These are phyloP conservation scores for Ceratocystis cubensis DNA, from an alignment of 2,329 filamentous ascomycete genomes.

Conservation along the genomic window DNA sequence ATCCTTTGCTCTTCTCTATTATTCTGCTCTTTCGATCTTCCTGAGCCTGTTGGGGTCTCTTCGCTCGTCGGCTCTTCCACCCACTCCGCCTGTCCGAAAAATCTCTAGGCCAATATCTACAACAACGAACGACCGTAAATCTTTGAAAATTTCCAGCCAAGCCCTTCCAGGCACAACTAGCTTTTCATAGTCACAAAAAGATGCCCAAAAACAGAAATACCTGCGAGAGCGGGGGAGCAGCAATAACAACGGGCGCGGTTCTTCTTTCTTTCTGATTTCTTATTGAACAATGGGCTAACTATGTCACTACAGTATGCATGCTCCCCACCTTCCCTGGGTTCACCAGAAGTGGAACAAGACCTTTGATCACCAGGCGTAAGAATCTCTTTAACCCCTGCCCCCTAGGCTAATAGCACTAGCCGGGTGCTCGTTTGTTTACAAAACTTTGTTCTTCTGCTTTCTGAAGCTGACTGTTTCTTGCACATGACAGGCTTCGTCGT, in stretches of 20 bases:
- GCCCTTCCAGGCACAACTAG: no score
- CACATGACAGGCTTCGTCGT: slow-evolving; percentile 63
- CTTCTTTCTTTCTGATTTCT: not conserved
- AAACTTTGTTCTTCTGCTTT: no score
- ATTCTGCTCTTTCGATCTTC: not conserved
- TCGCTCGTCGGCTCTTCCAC: not conserved
- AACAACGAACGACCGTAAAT: no score
- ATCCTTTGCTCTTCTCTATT: not conserved
- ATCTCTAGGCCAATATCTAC: not conserved
- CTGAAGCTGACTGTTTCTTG: not conserved
- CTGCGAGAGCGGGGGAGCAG: no score
- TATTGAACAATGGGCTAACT: slow-evolving; percentile 25
- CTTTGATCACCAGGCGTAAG: slow-evolving; percentile 93
- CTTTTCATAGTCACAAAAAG: not conserved
- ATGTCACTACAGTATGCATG: slow-evolving; percentile 56
- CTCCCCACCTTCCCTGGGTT: slow-evolving; percentile 90
- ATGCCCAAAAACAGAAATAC: not conserved
- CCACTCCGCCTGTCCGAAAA: slow-evolving; percentile 1
- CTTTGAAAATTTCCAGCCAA: no score
- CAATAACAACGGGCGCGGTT: not conserved
- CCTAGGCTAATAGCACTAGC: not conserved
- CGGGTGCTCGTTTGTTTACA: no score
- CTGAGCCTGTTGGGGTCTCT: not conserved
- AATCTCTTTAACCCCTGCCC: slow-evolving; percentile 23
- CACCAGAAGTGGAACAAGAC: slow-evolving; percentile 87